These are phyloP conservation scores for Malassezia dermatis DNA, from an alignment of 1,284 basidiomycete species.

Conservation along the genomic window DNA sequence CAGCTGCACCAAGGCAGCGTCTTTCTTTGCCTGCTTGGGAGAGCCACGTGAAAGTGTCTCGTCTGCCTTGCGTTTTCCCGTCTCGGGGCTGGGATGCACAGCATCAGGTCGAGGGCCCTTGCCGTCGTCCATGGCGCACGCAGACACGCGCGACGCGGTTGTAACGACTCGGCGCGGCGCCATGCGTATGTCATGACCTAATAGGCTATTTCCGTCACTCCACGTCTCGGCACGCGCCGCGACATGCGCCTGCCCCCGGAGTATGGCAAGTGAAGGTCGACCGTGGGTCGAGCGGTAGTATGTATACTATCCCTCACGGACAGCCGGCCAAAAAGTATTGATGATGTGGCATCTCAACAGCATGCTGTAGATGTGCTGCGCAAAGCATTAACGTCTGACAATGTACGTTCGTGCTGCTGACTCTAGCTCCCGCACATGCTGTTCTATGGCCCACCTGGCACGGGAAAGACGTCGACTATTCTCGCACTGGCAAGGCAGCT, in stretches of 20 bases:
- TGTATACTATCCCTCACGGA: background rate
- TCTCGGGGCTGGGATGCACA: background rate
- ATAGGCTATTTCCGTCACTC: background rate
- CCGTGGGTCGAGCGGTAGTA: constrained; percentile 20
- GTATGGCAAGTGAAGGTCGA: constrained; percentile 2
- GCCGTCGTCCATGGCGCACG: constrained; percentile 6
- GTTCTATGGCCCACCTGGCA: constrained; percentile 97
- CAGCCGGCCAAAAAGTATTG: constrained; percentile 92
- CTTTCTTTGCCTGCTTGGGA: constrained; percentile 20
- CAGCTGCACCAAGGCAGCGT: constrained; percentile 37
- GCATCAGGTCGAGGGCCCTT: background rate
- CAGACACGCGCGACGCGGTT: constrained; percentile 5
- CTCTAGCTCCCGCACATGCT: constrained; percentile 92
- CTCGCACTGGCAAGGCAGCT: constrained; percentile 85
- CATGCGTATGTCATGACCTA: background rate
- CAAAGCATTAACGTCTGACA: constrained; percentile 82
- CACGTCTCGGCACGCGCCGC: background rate
- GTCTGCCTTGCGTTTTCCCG: constrained; percentile 10
- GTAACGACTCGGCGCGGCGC: background rate
- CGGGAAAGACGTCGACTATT: constrained; percentile 97
- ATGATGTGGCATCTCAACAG: constrained; percentile 92
- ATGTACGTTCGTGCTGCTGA: constrained; percentile 55
- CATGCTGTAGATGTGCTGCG: constrained; percentile 83
- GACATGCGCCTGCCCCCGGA: background rate
- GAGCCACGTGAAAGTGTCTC: background rate